Base-by-base conservation (phyloP, 768 basidiomycete genomes). In the Dentipellis sp. region DNA sequence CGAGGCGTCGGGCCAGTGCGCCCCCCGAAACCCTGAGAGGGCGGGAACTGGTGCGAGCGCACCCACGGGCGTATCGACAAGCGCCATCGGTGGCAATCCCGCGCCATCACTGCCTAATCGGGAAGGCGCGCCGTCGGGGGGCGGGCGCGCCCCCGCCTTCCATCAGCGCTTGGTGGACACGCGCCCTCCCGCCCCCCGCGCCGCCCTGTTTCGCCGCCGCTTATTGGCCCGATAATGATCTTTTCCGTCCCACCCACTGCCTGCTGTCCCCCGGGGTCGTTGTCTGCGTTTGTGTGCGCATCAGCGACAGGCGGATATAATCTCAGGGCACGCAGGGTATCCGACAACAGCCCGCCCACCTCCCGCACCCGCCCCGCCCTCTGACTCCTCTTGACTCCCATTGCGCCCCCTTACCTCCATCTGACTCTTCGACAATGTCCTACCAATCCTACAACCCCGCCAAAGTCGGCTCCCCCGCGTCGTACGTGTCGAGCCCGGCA, bases 401-500 rank as follows among this genome's bases (percentile, higher is more conserved):
- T 6, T 29, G 29, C 34, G 47, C 21, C 36, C 52, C n/a, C 12
- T 58, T 56, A 60, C 50, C 54, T 14, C 19, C 42, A n/a, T 45
- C n/a, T n/a, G n/a, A n/a, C 42, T 19, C 19, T 10, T 45, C 53
- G 14, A 16, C 14, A 17, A 59, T 59, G 59, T 42, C 48, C 8
- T 51, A 50, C 29, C 58, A 52, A 6, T 57, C 58, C 46, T 58
- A 59, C 21, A 50, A 55, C 46, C 48, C 54, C 14, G 3, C 56
- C 4, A 29, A 29, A 29, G 29, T 29, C 29, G 29, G 29, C 29
- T 29, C 29, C 29, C 29, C 29, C 29, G n/a, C 49, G 1, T 60
- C 56, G n/a, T 60, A 35, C 50, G 34, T 42, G 49, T 60, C 59
- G 10, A 60, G 59, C 46, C 59, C 59, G 12, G 14, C 57, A 42